Evolutionary conservation across 2,329 filamentous ascomycete species (phyloP), one percentile per base, ranked within the genome.

Genomic region (Aspergillus versicolor): DNA sequence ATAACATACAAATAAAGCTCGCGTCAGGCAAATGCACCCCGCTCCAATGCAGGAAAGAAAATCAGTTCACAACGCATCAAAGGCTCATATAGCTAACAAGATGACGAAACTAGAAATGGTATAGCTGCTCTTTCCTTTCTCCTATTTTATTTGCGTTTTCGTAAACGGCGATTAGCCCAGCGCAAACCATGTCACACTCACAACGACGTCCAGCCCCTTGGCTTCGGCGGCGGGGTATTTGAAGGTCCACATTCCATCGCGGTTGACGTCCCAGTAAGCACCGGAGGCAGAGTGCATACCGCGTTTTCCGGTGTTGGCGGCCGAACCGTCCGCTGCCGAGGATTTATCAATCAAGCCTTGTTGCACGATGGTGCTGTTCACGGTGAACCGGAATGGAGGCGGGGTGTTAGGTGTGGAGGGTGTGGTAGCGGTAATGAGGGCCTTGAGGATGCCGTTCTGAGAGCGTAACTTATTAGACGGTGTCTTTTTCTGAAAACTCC

Each of bases 311-410:
- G 89, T 88, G 27, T 85, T 88, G 60, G 82, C 82, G 22, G 73
- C 71, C n/a, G 78, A 75, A 62, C 81, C 79, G 70, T 82, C 83
- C 51, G 81, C 82, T 52, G 82, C 82, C 63, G 83, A 79, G 30
- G 75, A 70, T 62, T 71, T 70, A 61, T 74, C 70, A 50, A 76
- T 85, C 34, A 93, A 82, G 19, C 74, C 75, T 79, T 97, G 93
- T 81, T 99, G 93, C 66, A 97, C 95, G 72, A 97, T 97, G 64
- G 93, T 97, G 81, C 91, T 95, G 83, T 96, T 97, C 79, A 96
- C 92, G 66, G 92, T 91, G 79, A 93, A 97, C 78, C 97, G 97
- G 85, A 88, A 96, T 5, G 90, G 88, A 24, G 84, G 71, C 13
- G 77, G 65, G 5, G 70, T 65, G 41, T 69, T 64, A 42, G 69